Evolutionary conservation across 306 rosid genomes (phyloP).

Genomic region (Hylodesmum podocarpum): DNA sequence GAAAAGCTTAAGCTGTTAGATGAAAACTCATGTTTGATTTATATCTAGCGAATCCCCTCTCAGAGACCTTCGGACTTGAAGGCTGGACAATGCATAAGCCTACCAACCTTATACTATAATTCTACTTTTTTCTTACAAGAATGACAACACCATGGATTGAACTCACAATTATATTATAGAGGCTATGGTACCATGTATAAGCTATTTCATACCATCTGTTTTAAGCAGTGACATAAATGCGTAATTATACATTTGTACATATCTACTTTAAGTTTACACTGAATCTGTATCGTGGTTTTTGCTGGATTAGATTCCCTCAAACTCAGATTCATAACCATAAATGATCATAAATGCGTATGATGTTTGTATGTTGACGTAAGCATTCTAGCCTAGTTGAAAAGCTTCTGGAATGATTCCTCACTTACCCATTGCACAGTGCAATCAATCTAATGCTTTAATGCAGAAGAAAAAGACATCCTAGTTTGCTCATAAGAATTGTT

Average conservation of each 20-base stretch:
- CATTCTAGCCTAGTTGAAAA: not conserved
- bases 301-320: slow-evolving; percentile 3
- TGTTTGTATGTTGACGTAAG: not conserved
- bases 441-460: not conserved
- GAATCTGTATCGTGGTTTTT: not conserved
- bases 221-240: not conserved
- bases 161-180: not conserved
- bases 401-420: not conserved
- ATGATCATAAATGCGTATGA: not conserved
- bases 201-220: not conserved
- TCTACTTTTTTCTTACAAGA: not conserved
- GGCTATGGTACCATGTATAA: not conserved
- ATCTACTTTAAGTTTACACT: not conserved
- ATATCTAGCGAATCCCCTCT: not conserved
- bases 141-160: not conserved
- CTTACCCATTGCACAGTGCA: not conserved
- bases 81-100: not conserved
- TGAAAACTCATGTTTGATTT: not conserved
- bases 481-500: not conserved
- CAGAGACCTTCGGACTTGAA: not conserved
- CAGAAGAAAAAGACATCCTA: not conserved
- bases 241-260: not conserved
- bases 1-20: not conserved
- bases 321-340: not conserved
- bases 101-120: not conserved